phyloP scores from a whole-genome alignment of 2,329 filamentous ascomycete genomes.

The Ceratocystis eucalypticola region DNA sequence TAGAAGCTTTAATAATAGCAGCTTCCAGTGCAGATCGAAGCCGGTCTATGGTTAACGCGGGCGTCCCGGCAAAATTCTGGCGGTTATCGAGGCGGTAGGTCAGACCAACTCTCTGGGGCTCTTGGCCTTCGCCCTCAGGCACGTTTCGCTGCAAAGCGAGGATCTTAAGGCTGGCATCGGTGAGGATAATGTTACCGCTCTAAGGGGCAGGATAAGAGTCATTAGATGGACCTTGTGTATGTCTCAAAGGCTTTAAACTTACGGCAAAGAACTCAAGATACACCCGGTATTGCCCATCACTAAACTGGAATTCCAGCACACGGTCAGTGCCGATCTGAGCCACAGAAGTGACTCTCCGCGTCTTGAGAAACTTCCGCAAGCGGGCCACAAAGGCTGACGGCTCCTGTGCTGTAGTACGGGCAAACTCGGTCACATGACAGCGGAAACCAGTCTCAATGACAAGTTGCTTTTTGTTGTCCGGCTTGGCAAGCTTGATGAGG shows the following conservation, averaged over 20 bases:
- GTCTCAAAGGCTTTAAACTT: slow-evolving; percentile 15
- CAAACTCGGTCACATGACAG: slow-evolving; percentile 84
- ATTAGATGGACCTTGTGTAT: not conserved
- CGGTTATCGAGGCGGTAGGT: slow-evolving; percentile 68
- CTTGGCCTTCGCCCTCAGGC: slow-evolving; percentile 66
- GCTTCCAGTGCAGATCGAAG: slow-evolving; percentile 55
- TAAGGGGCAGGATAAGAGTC: slow-evolving; percentile 19
- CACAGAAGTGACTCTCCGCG: slow-evolving; percentile 66
- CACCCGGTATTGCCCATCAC: slow-evolving; percentile 73
- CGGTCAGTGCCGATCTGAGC: slow-evolving; percentile 83
- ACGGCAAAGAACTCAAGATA: slow-evolving; percentile 90
- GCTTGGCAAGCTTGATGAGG: slow-evolving; percentile 86
- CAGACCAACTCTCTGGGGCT: slow-evolving; percentile 63
- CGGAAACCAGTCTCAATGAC: slow-evolving; percentile 92
- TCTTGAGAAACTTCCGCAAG: slow-evolving; percentile 78
- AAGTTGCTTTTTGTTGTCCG: slow-evolving; percentile 76
- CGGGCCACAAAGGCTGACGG: slow-evolving; percentile 77
- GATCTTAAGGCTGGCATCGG: slow-evolving; percentile 71
- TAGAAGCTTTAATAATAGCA: slow-evolving; percentile 43
- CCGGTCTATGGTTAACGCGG: slow-evolving; percentile 59
- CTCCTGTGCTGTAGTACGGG: slow-evolving; percentile 68
- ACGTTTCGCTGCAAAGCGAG: slow-evolving; percentile 70
- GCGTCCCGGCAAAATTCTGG: slow-evolving; percentile 69
- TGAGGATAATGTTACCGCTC: slow-evolving; percentile 86
- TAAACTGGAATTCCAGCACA: slow-evolving; percentile 84